Evolutionary conservation across 371 early-diverging fungal species (phyloP).

Genomic region (Haplosporangium sp.): DNA sequence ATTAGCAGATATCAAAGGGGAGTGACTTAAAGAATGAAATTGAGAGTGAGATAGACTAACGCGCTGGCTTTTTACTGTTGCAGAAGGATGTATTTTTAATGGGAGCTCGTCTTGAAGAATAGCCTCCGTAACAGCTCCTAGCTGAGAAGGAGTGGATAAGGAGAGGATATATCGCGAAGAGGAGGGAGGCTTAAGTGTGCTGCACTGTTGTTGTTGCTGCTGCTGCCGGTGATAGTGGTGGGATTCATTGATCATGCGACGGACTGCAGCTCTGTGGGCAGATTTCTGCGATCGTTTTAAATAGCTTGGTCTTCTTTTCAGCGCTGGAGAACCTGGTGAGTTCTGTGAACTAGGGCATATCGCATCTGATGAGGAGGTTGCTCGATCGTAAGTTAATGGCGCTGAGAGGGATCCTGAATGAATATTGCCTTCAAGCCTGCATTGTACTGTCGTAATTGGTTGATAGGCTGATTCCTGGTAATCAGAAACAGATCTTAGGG

Average conservation of each 20-base stretch:
- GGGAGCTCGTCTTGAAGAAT: constrained; percentile 19
- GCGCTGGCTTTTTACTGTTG: not conserved
- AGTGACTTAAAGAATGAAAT: not conserved
- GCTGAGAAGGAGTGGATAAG: constrained; percentile 1
- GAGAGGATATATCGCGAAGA: not conserved
- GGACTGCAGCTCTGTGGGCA: constrained; percentile 17
- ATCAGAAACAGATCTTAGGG: not conserved
- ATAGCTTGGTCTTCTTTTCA: constrained; percentile 23
- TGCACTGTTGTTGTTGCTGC: not conserved
- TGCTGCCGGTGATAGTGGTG: constrained; percentile 17
- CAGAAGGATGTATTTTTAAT: not conserved
- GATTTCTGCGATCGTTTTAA: constrained; percentile 25
- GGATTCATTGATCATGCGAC: constrained; percentile 26
- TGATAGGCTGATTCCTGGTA: not conserved
- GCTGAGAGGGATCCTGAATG: not conserved
- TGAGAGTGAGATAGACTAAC: constrained; percentile 1
- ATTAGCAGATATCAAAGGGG: not conserved
- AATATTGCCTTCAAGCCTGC: not conserved
- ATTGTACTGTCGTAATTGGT: not conserved
- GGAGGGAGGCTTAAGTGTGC: not conserved
- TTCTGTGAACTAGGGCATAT: not conserved
- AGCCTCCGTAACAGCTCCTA: constrained; percentile 26
- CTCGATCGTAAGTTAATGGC: not conserved
- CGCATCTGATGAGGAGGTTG: not conserved
- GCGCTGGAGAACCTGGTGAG: not conserved